Evolutionary conservation across 257 asterid species (phyloP).

Genomic region (Verbascum thapsus): DNA sequence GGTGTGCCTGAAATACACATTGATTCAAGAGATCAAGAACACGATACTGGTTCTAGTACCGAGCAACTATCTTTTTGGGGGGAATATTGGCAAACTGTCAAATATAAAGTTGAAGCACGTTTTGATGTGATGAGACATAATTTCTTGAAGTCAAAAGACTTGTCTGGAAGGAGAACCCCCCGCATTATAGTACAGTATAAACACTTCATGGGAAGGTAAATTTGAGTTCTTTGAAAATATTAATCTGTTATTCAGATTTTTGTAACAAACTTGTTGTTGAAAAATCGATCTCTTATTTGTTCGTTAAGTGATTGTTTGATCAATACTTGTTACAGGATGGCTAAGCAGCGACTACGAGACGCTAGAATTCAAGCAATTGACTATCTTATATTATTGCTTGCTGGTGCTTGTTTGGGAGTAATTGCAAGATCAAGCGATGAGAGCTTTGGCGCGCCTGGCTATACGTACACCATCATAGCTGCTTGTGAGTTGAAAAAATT

Average conservation of each 20-base stretch:
- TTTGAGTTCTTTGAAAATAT: not conserved
- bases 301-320: conserved; percentile 9
- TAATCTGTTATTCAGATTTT: too few species aligned
- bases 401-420: conserved; percentile 93
- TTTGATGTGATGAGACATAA: conserved; percentile 56
- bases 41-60: conserved; percentile 29
- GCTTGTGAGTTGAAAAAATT: conserved; percentile 62
- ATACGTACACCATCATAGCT: conserved; percentile 85
- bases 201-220: conserved; percentile 80
- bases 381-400: conserved; percentile 77
- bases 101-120: conserved; percentile 50
- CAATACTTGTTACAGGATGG: conserved; percentile 51
- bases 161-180: conserved; percentile 77
- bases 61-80: conserved; percentile 65
- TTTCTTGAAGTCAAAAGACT: conserved; percentile 68
- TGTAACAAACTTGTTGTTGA: too few species aligned
- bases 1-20: conserved; percentile 33
- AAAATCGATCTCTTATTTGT: not conserved
- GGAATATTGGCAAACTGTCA: conserved; percentile 69
- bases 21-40: conserved; percentile 40
- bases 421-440: conserved; percentile 71
- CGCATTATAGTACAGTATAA: conserved; percentile 58
- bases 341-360: conserved; percentile 86
- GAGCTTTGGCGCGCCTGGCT: conserved; percentile 82
- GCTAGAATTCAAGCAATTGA: conserved; percentile 81